Conservation (phyloP, 352 stramenopile species). For the Phytophthora foliorum region DNA sequence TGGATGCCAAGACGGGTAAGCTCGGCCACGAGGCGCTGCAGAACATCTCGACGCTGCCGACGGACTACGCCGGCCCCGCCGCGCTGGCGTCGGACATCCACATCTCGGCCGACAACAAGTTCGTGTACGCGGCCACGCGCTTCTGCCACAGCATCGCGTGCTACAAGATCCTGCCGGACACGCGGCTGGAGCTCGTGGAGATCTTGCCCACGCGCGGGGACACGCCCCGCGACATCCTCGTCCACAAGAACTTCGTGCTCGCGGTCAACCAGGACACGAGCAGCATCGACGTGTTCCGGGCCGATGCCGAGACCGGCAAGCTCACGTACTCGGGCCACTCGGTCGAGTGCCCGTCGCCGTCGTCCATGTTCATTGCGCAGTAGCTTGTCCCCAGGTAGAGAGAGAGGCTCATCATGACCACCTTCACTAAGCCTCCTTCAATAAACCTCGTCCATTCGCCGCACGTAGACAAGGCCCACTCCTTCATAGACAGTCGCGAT, state of each 20-base stretch:
- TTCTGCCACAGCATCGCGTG: slow-evolving; percentile 72
- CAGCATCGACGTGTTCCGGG: slow-evolving; percentile 66
- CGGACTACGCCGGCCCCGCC: slow-evolving; percentile 42
- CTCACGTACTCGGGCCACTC: slow-evolving; percentile 61
- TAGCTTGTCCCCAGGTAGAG: slow-evolving; percentile 17
- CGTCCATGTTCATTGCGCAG: slow-evolving; percentile 51
- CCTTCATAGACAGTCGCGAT: slow-evolving; percentile 16
- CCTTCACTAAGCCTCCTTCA: slow-evolving; percentile 19
- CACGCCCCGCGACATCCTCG: slow-evolving; percentile 62
- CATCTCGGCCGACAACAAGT: slow-evolving; percentile 58
- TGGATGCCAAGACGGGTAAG: slow-evolving; percentile 53
- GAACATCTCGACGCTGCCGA: slow-evolving; percentile 71
- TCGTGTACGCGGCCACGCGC: slow-evolving; percentile 74
- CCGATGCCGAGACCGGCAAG: slow-evolving; percentile 52
- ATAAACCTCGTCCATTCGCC: slow-evolving; percentile 15
- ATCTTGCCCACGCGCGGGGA: slow-evolving; percentile 57
- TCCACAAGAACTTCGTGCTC: slow-evolving; percentile 67
- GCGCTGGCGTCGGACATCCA: slow-evolving; percentile 62
- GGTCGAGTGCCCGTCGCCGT: slow-evolving; percentile 58
- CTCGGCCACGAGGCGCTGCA: slow-evolving; percentile 61
- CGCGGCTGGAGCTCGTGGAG: slow-evolving; percentile 58
- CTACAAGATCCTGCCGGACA: slow-evolving; percentile 59
- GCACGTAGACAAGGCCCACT: slow-evolving; percentile 18
- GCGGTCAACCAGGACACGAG: slow-evolving; percentile 74
- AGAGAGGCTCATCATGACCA: too few species aligned